Evolutionary conservation across 148 eudicot genomes (phyloP), one percentile per base, ranked within the genome.

Genomic region (Chenopodium quinoa): DNA sequence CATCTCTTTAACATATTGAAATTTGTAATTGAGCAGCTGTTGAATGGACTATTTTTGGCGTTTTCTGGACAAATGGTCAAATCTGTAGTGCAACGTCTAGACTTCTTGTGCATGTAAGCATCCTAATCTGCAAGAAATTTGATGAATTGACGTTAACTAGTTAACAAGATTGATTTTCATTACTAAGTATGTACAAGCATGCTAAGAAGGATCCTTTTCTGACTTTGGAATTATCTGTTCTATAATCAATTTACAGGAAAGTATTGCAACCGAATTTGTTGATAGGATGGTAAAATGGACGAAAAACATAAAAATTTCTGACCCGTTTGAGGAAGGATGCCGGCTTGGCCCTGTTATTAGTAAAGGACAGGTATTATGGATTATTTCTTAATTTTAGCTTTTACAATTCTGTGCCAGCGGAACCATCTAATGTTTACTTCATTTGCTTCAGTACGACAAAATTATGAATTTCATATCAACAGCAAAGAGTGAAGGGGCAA

Each of bases 61-160:
- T 95, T 90, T 94, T 97, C 85, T 97, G 99, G 99, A 97, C 98
- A 79, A 97, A 97, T 84, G 99, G 99, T 72, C 99, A 97, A 86
- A 97, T 97, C 69, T 97, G 99, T 85, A 94, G 99, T 86, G 98
- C 99, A 71, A 97, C 99, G 50, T 97, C 99, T 76, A 93, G 99
- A 47, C 92, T 97, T 75, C 62, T 97, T 78, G 93, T 97, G 79
- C 99, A 97, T 76, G 98, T 93, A 89, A 82, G 92, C 72, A 68
- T 54, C 72, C 58, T 40, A 70, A 29, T 58, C 12, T 23, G 70
- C 25, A 16, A 82, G 34, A 48, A 74, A 76, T 19, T 44, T 16
- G 25, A 25, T 52, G 48, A 37, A 80, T 14, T 80, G 19, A 64
- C 19, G 1, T 14, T 56, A 10, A 22, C 0, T 48, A 25, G 17